A percentile compares a stretch with the other conserved stretches of the same genome.
Evolutionary conservation across 345 rosid genomes (phyloP).

Genomic region (Boechera stricta): DNA sequence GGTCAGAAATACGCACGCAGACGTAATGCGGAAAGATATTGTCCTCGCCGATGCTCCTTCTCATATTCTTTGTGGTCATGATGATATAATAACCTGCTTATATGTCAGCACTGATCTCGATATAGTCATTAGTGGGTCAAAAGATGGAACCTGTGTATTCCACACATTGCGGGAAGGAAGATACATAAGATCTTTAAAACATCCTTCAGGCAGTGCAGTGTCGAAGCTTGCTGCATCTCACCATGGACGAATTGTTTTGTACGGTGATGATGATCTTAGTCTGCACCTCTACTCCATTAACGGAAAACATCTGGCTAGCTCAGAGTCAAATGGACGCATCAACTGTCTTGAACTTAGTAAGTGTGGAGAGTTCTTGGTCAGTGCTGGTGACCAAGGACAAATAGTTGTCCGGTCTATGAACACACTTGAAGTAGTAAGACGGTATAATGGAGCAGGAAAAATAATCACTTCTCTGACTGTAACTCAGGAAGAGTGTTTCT

Average conservation of each 20-base stretch:
- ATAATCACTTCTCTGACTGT: constrained; percentile 76
- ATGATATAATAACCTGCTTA: constrained; percentile 91
- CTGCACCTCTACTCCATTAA: constrained; percentile 87
- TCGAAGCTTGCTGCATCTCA: constrained; percentile 86
- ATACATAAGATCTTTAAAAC: constrained; percentile 82
- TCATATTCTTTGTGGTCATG: constrained; percentile 94
- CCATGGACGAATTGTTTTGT: constrained; percentile 79
- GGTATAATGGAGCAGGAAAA: constrained; percentile 82
- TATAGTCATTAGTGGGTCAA: constrained; percentile 95
- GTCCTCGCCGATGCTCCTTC: constrained; percentile 88
- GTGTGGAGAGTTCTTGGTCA: constrained; percentile 90
- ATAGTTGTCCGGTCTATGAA: constrained; percentile 89
- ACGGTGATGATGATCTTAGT: constrained; percentile 91
- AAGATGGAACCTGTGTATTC: constrained; percentile 94
- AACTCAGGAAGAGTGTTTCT: constrained; percentile 89
- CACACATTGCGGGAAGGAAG: constrained; percentile 91
- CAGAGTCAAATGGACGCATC: constrained; percentile 92
- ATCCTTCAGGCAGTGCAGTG: constrained; percentile 84
- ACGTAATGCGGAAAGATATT: constrained; percentile 64
- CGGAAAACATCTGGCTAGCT: constrained; percentile 88
- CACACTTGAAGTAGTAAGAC: constrained; percentile 78
- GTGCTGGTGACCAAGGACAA: constrained; percentile 97
- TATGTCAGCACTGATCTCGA: constrained; percentile 86
- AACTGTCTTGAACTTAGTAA: constrained; percentile 85
- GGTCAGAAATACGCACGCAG: constrained; percentile 58